These are phyloP conservation scores for Sabuloglossum arenarium DNA, from an alignment of 495 filamentous ascomycete species.

Conservation along the genomic window DNA sequence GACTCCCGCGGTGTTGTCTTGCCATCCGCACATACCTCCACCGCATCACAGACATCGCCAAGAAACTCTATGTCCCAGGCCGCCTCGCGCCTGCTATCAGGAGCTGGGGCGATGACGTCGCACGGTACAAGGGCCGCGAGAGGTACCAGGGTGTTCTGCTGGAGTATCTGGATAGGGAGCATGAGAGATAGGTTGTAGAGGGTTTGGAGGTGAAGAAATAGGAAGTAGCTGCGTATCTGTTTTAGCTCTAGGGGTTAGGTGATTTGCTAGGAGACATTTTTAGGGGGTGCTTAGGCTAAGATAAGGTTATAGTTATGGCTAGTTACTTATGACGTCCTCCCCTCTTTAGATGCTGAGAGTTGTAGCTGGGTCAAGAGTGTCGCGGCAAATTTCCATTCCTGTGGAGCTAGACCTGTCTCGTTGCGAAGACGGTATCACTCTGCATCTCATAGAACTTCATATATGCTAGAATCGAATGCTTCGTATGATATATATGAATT, in stretches of 20 bases:
- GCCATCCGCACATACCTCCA: constrained; percentile 67
- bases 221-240: constrained; percentile 33
- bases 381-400: background rate
- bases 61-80: constrained; percentile 53
- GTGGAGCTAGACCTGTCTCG: background rate
- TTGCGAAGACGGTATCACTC: background rate
- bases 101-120: constrained; percentile 77
- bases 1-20: constrained; percentile 30
- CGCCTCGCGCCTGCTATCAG: constrained; percentile 49
- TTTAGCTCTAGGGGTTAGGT: constrained; percentile 3
- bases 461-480: background rate
- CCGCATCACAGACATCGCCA: constrained; percentile 39
- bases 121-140: constrained; percentile 66
- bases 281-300: no score
- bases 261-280: background rate
- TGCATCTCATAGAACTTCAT: background rate
- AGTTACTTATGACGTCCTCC: no score
- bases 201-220: constrained; percentile 41
- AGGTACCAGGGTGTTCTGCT: constrained; percentile 59
- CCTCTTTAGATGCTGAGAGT: no score
- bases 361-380: no score
- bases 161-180: constrained; percentile 64
- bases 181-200: constrained; percentile 47
- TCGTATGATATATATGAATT: background rate
- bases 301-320: no score